These are phyloP conservation scores for Sporobolomyces phaffii DNA, from an alignment of 768 basidiomycete species.

Conservation along the genomic window DNA sequence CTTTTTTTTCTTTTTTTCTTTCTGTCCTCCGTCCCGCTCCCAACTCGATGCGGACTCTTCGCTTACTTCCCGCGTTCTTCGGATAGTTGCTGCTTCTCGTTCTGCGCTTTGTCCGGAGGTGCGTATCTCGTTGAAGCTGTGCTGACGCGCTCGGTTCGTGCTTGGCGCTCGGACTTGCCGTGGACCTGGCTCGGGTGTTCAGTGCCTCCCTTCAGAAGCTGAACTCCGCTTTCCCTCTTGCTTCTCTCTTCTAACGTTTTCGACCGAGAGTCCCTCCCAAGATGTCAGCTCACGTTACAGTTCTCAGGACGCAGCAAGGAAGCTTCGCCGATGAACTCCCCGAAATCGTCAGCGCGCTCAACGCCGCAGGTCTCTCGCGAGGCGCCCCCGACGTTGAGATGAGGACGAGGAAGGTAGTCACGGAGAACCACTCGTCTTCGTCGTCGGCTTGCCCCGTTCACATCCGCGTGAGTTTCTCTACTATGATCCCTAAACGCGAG, in stretches of 20 bases:
- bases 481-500: not conserved
- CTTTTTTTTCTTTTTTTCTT: no score
- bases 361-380: no score
- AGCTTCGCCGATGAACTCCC: not conserved
- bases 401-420: no score
- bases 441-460: not conserved
- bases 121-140: no score
- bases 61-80: not conserved
- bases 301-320: not conserved
- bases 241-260: not conserved
- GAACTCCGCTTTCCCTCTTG: not conserved
- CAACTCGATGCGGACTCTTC: not conserved
- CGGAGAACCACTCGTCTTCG: not conserved
- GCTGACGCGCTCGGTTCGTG: no score
- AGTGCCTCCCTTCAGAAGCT: no score
- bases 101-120: no score
- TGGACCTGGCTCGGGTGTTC: no score
- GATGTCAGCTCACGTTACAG: not conserved
- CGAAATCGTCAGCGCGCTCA: no score
- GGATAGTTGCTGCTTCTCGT: no score
- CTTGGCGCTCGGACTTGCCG: not conserved
- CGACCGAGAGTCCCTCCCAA: not conserved
- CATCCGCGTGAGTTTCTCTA: not conserved
- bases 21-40: no score
- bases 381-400: no score